These are phyloP conservation scores for Pouteria campechiana DNA, from an alignment of 179 eudicot species.

Conservation along the genomic window DNA sequence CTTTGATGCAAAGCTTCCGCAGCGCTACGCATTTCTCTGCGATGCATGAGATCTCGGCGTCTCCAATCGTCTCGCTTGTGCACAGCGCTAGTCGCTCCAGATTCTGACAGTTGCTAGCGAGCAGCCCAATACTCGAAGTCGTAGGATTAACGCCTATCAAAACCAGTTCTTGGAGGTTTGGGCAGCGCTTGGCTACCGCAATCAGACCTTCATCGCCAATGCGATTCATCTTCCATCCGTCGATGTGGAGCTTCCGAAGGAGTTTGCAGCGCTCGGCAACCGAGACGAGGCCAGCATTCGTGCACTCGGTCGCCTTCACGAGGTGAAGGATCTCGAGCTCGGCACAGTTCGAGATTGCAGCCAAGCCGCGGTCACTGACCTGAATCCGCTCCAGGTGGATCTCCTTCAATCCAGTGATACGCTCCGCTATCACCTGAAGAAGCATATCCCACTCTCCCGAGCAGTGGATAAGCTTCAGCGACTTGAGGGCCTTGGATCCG, in stretches of 20 bases:
- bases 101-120: conserved; percentile 33
- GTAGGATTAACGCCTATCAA: conserved; percentile 52
- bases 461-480: conserved; percentile 43
- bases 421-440: conserved; percentile 24
- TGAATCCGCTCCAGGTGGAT: conserved; percentile 57
- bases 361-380: conserved; percentile 42
- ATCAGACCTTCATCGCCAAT: conserved; percentile 51
- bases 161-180: conserved; percentile 49
- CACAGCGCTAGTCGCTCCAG: conserved; percentile 58
- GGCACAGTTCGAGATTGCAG: conserved; percentile 23
- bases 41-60: conserved; percentile 41
- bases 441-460: conserved; percentile 64
- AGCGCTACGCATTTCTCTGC: conserved; percentile 41
- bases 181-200: conserved; percentile 37
- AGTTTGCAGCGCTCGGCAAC: conserved; percentile 44
- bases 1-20: conserved; percentile 62
- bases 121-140: conserved; percentile 25
- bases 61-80: conserved; percentile 61
- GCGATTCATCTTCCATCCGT: conserved; percentile 66
- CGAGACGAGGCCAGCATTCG: conserved; percentile 32
- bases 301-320: conserved; percentile 59
- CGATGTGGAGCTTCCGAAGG: conserved; percentile 60
- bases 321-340: conserved; percentile 47
- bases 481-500: conserved; percentile 35
- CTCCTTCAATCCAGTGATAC: conserved; percentile 27